These are phyloP conservation scores for Acanthochlamys bracteata DNA, from an alignment of 106 monocot species.

Conservation along the genomic window DNA sequence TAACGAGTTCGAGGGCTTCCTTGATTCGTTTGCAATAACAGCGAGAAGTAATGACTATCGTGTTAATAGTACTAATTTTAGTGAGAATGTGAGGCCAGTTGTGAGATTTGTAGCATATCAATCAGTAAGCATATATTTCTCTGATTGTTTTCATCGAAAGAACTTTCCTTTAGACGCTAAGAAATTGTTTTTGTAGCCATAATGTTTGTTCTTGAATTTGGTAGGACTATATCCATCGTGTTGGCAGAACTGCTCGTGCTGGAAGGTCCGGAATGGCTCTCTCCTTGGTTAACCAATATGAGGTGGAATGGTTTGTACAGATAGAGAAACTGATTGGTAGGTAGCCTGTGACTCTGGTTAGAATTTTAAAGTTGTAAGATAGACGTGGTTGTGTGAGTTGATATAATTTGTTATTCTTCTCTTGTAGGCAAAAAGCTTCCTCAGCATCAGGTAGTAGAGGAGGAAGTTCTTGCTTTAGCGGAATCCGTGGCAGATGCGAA, in stretches of 20 bases:
- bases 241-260: slow-evolving; percentile 83
- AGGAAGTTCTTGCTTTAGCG: slow-evolving; percentile 32
- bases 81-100: no score
- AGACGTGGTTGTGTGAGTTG: neutral
- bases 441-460: slow-evolving; percentile 25
- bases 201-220: neutral
- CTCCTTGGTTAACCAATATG: slow-evolving; percentile 86
- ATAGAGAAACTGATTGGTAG: slow-evolving; percentile 79
- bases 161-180: neutral
- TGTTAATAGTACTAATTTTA: no score
- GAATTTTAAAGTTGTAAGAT: neutral
- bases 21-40: no score
- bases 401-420: neutral
- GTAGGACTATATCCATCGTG: slow-evolving; percentile 85
- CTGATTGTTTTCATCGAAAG: neutral
- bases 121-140: no score
- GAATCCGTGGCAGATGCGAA: slow-evolving; percentile 52
- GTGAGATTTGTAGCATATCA: no score
- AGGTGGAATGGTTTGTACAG: slow-evolving; percentile 61
- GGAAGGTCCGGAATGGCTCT: slow-evolving; percentile 72
- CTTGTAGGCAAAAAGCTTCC: slow-evolving; percentile 43
- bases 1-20: no score
- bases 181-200: neutral
- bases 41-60: no score
- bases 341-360: neutral